Conservation (phyloP, 2,329 filamentous ascomycete species). For the Dendrostoma leiphaemia region DNA sequence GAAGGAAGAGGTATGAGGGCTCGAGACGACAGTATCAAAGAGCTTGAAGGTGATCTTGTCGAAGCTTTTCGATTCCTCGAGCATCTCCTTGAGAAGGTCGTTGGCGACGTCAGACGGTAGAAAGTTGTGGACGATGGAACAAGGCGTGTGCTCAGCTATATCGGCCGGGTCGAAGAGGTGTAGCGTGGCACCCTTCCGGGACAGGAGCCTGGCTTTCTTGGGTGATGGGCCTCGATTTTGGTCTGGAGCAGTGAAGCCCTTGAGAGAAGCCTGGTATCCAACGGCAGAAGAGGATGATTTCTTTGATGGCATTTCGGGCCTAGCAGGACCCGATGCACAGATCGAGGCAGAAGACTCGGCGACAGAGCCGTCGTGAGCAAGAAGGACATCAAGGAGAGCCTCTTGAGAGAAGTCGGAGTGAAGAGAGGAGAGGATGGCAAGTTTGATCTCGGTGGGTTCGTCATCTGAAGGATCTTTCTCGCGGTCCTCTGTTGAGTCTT, state of each 20-base stretch:
- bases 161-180: slow-evolving; percentile 81
- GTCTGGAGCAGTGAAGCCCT: slow-evolving; percentile 40
- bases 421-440: slow-evolving; percentile 79
- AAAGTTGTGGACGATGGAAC: slow-evolving; percentile 91
- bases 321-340: slow-evolving; percentile 39
- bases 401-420: slow-evolving; percentile 64
- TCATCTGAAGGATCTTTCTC: slow-evolving; percentile 44
- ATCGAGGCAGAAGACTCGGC: slow-evolving; percentile 53
- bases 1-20: slow-evolving; percentile 80
- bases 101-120: slow-evolving; percentile 71
- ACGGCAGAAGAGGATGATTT: slow-evolving; percentile 3
- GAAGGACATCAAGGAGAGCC: slow-evolving; percentile 72
- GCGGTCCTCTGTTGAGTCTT: slow-evolving; percentile 10
- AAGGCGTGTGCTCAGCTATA: slow-evolving; percentile 80
- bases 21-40: slow-evolving; percentile 83
- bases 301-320: slow-evolving; percentile 4
- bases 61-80: slow-evolving; percentile 71
- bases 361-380: slow-evolving; percentile 77
- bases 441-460: slow-evolving; percentile 84
- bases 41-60: slow-evolving; percentile 74
- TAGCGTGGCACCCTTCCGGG: slow-evolving; percentile 77
- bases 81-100: slow-evolving; percentile 69
- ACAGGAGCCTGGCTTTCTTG: slow-evolving; percentile 52
- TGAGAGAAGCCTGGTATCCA: slow-evolving; percentile 58
- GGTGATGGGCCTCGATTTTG: slow-evolving; percentile 12